Evolutionary conservation across 129 eudicot genomes (phyloP).

Genomic region (Escallonia herrerae): DNA sequence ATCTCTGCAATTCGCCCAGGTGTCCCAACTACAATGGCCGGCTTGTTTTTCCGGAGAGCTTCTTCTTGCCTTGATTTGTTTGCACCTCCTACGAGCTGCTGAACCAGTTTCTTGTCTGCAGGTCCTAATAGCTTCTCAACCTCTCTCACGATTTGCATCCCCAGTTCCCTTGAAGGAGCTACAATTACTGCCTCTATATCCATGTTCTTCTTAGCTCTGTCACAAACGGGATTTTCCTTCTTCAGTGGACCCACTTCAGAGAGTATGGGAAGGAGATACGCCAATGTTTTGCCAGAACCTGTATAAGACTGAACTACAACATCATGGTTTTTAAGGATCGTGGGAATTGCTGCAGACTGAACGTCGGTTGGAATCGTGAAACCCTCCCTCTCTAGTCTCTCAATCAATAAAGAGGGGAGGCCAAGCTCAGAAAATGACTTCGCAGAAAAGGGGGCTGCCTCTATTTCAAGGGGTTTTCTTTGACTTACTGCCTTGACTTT

Average conservation of each 20-base stretch:
- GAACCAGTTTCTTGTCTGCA: slow-evolving; percentile 59
- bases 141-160: slow-evolving; percentile 95
- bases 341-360: slow-evolving; percentile 85
- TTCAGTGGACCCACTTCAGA: slow-evolving; percentile 64
- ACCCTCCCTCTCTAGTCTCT: slow-evolving; percentile 73
- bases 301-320: slow-evolving; percentile 93
- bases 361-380: slow-evolving; percentile 76
- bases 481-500: slow-evolving; percentile 17
- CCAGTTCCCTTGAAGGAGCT: slow-evolving; percentile 94
- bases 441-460: slow-evolving; percentile 76
- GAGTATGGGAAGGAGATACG: slow-evolving; percentile 88
- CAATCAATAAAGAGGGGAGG: slow-evolving; percentile 61
- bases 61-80: slow-evolving; percentile 83
- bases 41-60: slow-evolving; percentile 78
- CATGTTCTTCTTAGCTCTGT: slow-evolving; percentile 30
- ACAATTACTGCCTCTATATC: slow-evolving; percentile 85
- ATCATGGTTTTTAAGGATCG: slow-evolving; percentile 67
- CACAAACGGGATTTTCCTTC: slow-evolving; percentile 15
- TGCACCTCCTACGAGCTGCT: slow-evolving; percentile 98
- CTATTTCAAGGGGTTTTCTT: slow-evolving; percentile 39
- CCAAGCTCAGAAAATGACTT: slow-evolving; percentile 93
- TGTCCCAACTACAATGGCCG: slow-evolving; percentile 82
- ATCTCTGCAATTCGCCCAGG: slow-evolving; percentile 92
- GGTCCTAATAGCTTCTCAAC: slow-evolving; percentile 90
- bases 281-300: slow-evolving; percentile 91